phyloP scores from a whole-genome alignment of 75 land plant species.

The Picea sitchensis region DNA sequence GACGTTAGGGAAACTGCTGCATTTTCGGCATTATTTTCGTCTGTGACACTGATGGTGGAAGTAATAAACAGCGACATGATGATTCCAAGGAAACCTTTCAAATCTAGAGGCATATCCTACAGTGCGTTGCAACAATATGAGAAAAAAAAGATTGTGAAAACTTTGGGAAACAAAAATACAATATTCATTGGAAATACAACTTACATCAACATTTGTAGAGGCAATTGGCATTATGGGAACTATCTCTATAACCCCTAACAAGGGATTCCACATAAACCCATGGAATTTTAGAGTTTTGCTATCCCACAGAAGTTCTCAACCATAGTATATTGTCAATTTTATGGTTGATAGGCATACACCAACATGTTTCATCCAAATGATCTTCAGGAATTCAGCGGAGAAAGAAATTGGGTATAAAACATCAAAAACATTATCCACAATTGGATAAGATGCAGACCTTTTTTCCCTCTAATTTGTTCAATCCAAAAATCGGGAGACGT shows the following conservation, averaged over 20 bases:
- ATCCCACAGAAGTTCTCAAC: constrained; percentile 26
- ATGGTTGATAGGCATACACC: background rate
- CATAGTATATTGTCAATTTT: background rate
- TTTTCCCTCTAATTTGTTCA: no score
- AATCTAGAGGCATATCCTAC: constrained; percentile 28
- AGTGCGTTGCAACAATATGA: background rate
- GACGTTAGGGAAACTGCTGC: no score
- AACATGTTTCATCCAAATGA: background rate
- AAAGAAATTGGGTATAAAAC: background rate
- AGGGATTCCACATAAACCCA: constrained; percentile 91
- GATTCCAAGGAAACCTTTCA: no score
- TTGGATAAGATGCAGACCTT: constrained; percentile 24
- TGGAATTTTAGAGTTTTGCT: constrained; percentile 74
- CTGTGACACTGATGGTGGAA: no score
- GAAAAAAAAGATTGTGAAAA: no score
- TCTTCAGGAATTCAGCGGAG: background rate
- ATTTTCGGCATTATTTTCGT: no score
- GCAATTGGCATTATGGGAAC: constrained; percentile 63
- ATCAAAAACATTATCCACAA: background rate
- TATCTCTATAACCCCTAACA: constrained; percentile 47
- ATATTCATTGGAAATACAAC: background rate
- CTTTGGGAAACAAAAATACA: background rate
- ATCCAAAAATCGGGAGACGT: constrained; percentile 74
- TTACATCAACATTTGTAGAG: constrained; percentile 51
- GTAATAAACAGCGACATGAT: no score